phyloP scores from a whole-genome alignment of 352 stramenopile genomes.

The Plasmopara muralis region DNA sequence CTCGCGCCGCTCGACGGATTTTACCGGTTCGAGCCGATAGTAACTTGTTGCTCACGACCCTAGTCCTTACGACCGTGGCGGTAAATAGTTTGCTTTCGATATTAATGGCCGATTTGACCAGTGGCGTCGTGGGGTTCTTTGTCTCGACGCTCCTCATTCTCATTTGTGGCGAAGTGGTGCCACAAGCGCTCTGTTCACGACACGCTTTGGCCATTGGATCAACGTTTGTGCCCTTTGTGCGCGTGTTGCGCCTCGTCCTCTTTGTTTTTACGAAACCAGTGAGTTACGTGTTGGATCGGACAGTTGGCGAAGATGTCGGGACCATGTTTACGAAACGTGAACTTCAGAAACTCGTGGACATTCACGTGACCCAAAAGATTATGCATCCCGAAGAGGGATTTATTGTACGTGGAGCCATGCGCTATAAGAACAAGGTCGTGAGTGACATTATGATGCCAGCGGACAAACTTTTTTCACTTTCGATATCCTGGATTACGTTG shows the following conservation, averaged over 20 bases:
- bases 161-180: constrained; percentile 93
- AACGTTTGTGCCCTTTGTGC: constrained; percentile 85
- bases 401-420: constrained; percentile 91
- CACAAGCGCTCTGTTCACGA: constrained; percentile 89
- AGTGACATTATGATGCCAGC: constrained; percentile 90
- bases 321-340: constrained; percentile 92
- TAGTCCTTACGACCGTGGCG: constrained; percentile 95
- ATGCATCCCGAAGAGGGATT: constrained; percentile 91
- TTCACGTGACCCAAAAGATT: constrained; percentile 90
- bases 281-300: constrained; percentile 85
- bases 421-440: constrained; percentile 70
- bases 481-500: constrained; percentile 44
- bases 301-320: constrained; percentile 91
- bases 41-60: constrained; percentile 96
- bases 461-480: constrained; percentile 68
- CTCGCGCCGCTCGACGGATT: constrained; percentile 60
- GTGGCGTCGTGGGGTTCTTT: constrained; percentile 89
- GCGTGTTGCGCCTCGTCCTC: constrained; percentile 89
- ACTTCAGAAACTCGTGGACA: constrained; percentile 94
- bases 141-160: constrained; percentile 93
- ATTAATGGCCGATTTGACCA: constrained; percentile 90
- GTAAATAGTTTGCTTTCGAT: constrained; percentile 98
- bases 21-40: constrained; percentile 87
- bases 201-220: constrained; percentile 82
- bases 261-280: constrained; percentile 90